Conservation (phyloP, 2,329 filamentous ascomycete species). For the Pyrenophora seminiperda region DNA sequence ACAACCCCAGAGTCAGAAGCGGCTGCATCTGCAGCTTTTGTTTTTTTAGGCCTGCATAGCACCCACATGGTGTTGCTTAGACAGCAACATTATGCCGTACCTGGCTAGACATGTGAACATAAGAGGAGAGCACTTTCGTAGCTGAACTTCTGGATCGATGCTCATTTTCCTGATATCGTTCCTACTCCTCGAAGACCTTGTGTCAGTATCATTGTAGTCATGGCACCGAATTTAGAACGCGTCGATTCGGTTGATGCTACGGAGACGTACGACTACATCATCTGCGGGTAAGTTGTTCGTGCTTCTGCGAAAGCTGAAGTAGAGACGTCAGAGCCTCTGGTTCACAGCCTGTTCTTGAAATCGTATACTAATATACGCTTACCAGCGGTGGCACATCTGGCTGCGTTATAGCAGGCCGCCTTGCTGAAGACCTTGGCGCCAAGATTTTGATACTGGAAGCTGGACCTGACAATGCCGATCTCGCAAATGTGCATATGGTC, state of each 20-base stretch:
- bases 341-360: not conserved
- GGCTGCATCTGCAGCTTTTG: no score
- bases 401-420: constrained; percentile 55
- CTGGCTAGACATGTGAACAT: no score
- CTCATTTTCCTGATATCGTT: no score
- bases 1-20: no score
- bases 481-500: constrained; percentile 59
- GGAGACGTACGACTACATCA: constrained; percentile 34
- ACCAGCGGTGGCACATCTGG: constrained; percentile 55
- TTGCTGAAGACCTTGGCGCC: constrained; percentile 53
- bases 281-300: constrained; percentile 28
- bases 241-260: constrained; percentile 23
- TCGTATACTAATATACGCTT: not conserved
- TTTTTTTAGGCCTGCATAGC: no score
- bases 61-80: no score
- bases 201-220: constrained; percentile 1
- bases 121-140: no score
- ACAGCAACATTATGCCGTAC: no score
- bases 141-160: no score
- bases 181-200: not conserved
- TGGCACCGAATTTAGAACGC: constrained; percentile 29
- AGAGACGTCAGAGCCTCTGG: rapidly evolving
- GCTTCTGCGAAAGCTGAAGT: rapidly evolving
- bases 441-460: constrained; percentile 56
- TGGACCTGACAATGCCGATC: constrained; percentile 51